Evolutionary conservation across 2,329 filamentous ascomycete genomes (phyloP).

Genomic region (Gnomoniopsis sp.): DNA sequence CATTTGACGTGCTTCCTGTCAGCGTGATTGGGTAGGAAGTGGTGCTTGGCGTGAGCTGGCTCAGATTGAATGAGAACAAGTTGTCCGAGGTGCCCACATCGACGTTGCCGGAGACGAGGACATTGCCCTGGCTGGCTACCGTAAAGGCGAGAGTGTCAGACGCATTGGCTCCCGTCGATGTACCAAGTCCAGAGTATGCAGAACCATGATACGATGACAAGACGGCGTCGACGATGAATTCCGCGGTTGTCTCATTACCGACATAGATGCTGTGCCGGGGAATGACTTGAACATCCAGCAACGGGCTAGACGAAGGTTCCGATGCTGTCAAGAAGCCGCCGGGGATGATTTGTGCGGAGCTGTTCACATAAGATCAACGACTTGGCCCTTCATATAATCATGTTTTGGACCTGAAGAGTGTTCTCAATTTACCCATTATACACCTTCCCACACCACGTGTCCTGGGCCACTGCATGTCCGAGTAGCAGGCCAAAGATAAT

Average conservation of each 20-base stretch:
- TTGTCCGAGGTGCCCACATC: conserved; percentile 32
- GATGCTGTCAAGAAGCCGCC: conserved; percentile 6
- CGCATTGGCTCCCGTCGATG: conserved; percentile 18
- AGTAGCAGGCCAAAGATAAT: not conserved
- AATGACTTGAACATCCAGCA: conserved; percentile 40
- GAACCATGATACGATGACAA: conserved; percentile 39
- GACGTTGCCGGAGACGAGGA: conserved; percentile 33
- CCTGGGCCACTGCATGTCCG: not conserved
- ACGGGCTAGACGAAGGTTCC: conserved; percentile 21
- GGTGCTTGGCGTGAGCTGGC: conserved; percentile 31
- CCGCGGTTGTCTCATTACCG: conserved; percentile 34
- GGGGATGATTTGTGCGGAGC: conserved; percentile 15
- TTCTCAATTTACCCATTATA: conserved; percentile 35
- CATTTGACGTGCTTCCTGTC: conserved; percentile 28
- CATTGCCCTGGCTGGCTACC: conserved; percentile 25
- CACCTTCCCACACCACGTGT: conserved; percentile 43
- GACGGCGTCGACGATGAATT: conserved; percentile 41
- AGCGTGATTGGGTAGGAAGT: conserved; percentile 38
- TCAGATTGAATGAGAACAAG: conserved; percentile 36
- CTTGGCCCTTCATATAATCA: not conserved
- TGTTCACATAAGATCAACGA: not conserved
- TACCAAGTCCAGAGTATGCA: conserved; percentile 29
- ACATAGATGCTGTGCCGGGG: conserved; percentile 46
- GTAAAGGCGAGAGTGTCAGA: conserved; percentile 35
- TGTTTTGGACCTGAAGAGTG: too few relatives aligned